These are phyloP conservation scores for Candida hispaniensis DNA, from an alignment of 805 yeast species.

Conservation along the genomic window DNA sequence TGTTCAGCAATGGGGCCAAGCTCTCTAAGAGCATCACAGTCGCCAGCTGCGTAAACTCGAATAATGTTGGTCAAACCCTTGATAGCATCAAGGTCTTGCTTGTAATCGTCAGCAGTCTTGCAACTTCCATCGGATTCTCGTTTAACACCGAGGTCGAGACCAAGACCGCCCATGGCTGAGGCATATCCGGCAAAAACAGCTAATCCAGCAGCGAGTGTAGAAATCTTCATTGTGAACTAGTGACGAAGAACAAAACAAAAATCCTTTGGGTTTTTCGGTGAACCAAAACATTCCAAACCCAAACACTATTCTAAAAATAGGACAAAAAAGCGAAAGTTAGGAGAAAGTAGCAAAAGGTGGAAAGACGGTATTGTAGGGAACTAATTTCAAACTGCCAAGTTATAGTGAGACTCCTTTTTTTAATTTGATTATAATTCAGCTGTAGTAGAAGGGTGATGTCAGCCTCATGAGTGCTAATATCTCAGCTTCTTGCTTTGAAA, in stretches of 20 bases:
- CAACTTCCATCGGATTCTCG: conserved; percentile 58
- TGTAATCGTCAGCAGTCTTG: conserved; percentile 62
- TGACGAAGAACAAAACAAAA: conserved; percentile 8
- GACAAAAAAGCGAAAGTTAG: too few relatives aligned
- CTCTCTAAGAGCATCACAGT: conserved; percentile 77
- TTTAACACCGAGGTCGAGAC: conserved; percentile 80
- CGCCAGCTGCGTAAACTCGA: conserved; percentile 87
- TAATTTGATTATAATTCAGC: too few relatives aligned
- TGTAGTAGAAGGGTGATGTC: too few relatives aligned
- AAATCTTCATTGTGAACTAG: conserved; percentile 12
- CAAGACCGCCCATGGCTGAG: conserved; percentile 33
- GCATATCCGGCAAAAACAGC: conserved; percentile 14
- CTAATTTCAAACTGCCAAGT: too few relatives aligned
- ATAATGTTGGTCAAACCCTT: conserved; percentile 51
- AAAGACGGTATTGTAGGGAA: too few relatives aligned
- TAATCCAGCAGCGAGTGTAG: conserved; percentile 13
- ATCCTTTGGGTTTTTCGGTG: too few relatives aligned
- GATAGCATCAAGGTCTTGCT: conserved; percentile 51
- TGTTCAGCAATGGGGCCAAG: conserved; percentile 80
- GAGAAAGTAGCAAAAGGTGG: too few relatives aligned
- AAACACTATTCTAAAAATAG: too few relatives aligned
- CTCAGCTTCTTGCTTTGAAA: too few relatives aligned
- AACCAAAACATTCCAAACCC: too few relatives aligned
- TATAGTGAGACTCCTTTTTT: too few relatives aligned
- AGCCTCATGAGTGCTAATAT: too few relatives aligned